A percentile compares a stretch with the other conserved stretches of the same genome.
These are phyloP conservation scores for Rubroshorea leprosula DNA, from an alignment of 345 rosid species.

Conservation along the genomic window DNA sequence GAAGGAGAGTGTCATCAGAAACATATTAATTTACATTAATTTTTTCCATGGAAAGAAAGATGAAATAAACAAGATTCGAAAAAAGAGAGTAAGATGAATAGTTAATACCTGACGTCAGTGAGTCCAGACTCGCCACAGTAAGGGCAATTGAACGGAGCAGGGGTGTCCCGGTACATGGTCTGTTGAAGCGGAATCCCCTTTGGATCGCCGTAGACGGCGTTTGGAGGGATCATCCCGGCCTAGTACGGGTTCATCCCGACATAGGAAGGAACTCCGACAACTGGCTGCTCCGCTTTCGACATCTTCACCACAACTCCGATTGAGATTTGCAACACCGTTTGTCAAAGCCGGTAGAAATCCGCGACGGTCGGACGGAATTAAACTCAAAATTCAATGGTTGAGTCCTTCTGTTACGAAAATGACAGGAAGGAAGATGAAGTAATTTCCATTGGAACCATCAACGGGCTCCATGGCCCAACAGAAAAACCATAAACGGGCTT, in stretches of 20 bases:
- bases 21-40: too few relatives aligned
- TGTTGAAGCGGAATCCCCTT: constrained; percentile 75
- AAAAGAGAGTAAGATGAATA: not conserved
- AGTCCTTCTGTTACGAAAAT: too few relatives aligned
- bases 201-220: constrained; percentile 68
- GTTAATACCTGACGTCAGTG: constrained; percentile 57
- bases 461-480: too few relatives aligned
- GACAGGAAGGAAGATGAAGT: too few relatives aligned
- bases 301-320: not conserved
- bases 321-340: too few relatives aligned
- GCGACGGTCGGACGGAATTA: too few relatives aligned
- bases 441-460: too few relatives aligned
- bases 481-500: too few relatives aligned
- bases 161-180: constrained; percentile 82
- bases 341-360: not conserved
- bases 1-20: too few relatives aligned
- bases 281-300: not conserved
- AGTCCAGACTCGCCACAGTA: constrained; percentile 73
- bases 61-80: not conserved
- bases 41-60: not conserved
- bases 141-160: constrained; percentile 86
- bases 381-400: too few relatives aligned
- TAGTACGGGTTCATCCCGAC: constrained; percentile 61
- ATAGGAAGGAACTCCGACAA: constrained; percentile 61
- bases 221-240: constrained; percentile 63